These are phyloP conservation scores for Coemansia sp. DNA, from an alignment of 192 early-diverging fungal genomes.

Conservation along the genomic window DNA sequence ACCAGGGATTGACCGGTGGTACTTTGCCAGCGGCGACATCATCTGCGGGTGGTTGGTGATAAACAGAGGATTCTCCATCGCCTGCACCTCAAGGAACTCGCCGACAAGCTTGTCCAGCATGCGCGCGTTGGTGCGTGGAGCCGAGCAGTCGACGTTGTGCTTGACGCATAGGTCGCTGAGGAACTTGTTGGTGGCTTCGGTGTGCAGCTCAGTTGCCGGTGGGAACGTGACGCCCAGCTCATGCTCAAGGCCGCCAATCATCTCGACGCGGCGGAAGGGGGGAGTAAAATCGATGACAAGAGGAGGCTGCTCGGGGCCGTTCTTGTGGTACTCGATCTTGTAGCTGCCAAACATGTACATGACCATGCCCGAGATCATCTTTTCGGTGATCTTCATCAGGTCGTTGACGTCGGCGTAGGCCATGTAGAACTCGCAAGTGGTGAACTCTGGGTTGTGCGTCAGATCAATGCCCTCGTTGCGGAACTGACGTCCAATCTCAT, in stretches of 20 bases:
- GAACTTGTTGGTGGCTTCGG: conserved; percentile 82
- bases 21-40: conserved; percentile 99
- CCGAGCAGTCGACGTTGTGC: conserved; percentile 91
- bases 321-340: conserved; percentile 92
- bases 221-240: conserved; percentile 91
- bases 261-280: conserved; percentile 90
- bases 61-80: conserved; percentile 82
- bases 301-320: conserved; percentile 73
- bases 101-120: conserved; percentile 94
- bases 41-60: conserved; percentile 97
- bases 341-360: conserved; percentile 85
- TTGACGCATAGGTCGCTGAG: conserved; percentile 89
- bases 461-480: conserved; percentile 98
- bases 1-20: conserved; percentile 82
- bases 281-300: conserved; percentile 94
- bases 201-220: conserved; percentile 74
- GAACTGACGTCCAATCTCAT: conserved; percentile 99
- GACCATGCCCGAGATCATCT: conserved; percentile 86
- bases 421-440: conserved; percentile 99
- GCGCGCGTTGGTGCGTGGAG: conserved; percentile 89
- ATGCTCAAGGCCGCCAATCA: conserved; percentile 92
- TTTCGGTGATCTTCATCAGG: conserved; percentile 94
- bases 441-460: conserved; percentile 99
- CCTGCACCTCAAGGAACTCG: conserved; percentile 76
- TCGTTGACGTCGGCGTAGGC: conserved; percentile 98